Percentiles rank a stretch among this genome's conserved stretches.
Conservation (phyloP, 495 filamentous ascomycete genomes). For the Tuber microsphaerosporum region DNA sequence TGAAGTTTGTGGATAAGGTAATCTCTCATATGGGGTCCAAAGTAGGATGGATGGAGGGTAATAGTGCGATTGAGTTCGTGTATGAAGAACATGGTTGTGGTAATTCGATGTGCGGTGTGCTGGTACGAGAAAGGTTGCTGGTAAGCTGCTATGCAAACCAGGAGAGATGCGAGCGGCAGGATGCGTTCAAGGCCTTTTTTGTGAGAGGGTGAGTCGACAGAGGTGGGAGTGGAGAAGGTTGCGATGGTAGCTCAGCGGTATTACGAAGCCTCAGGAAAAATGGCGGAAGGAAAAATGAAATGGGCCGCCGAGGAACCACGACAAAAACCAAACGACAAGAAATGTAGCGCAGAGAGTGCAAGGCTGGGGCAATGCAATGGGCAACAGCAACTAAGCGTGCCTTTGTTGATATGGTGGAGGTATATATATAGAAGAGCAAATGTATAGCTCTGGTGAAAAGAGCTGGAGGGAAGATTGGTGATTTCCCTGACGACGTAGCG, state of each 20-base stretch:
- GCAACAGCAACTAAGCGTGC: background rate
- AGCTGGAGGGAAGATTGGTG: background rate
- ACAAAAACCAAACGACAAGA: background rate
- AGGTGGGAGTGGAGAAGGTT: background rate
- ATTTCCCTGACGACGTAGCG: background rate
- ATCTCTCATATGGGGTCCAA: slow-evolving; percentile 81
- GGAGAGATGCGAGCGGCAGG: background rate
- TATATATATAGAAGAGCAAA: background rate
- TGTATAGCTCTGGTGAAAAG: background rate
- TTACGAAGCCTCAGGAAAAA: background rate
- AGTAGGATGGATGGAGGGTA: slow-evolving; percentile 91
- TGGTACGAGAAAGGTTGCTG: background rate
- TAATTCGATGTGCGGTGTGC: background rate
- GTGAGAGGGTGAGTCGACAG: background rate
- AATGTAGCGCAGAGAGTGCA: background rate
- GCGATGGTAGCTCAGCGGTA: background rate
- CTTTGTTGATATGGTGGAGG: background rate
- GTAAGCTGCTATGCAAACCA: background rate
- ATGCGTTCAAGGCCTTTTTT: background rate
- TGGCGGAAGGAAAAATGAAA: background rate
- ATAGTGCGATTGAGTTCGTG: slow-evolving; percentile 89
- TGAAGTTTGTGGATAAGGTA: slow-evolving; percentile 78
- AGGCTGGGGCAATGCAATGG: background rate
- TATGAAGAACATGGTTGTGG: slow-evolving; percentile 81
- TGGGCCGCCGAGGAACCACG: background rate